A percentile compares a stretch with the other conserved stretches of the same genome.
Conservation (phyloP, 192 early-diverging fungal species). For the Coemansia sp. region DNA sequence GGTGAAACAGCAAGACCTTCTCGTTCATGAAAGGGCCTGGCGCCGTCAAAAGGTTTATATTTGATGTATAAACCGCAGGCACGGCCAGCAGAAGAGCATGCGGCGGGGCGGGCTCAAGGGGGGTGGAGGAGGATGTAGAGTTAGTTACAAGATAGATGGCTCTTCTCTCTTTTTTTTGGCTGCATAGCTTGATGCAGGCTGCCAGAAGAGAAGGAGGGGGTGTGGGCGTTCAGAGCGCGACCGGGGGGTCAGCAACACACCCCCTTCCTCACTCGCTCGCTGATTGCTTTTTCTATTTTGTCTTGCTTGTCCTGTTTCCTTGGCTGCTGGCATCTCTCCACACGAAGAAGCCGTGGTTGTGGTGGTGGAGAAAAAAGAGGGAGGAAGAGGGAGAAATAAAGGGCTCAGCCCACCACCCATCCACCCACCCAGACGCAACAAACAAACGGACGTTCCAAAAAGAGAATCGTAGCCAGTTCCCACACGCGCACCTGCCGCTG, state of each 20-base stretch:
- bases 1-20: neutral
- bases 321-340: neutral
- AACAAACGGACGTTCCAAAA: neutral
- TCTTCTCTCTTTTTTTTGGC: neutral
- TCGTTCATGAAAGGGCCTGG: neutral
- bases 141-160: neutral
- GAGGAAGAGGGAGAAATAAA: neutral
- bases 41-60: constrained; percentile 23
- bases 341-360: neutral
- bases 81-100: neutral
- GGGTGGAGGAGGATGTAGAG: neutral
- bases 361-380: neutral
- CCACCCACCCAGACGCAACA: neutral
- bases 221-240: neutral
- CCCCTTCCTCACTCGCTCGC: constrained; percentile 3
- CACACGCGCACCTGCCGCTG: constrained; percentile 1
- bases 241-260: constrained; percentile 2
- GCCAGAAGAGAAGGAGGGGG: constrained; percentile 4
- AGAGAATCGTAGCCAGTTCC: neutral
- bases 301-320: neutral
- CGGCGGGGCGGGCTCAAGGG: neutral
- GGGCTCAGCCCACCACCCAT: constrained; percentile 8
- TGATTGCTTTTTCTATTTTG: neutral
- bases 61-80: constrained; percentile 26
- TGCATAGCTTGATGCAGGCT: constrained; percentile 1